These are phyloP conservation scores for Mortierella hygrophila DNA, from an alignment of 192 early-diverging fungal genomes.

Conservation along the genomic window DNA sequence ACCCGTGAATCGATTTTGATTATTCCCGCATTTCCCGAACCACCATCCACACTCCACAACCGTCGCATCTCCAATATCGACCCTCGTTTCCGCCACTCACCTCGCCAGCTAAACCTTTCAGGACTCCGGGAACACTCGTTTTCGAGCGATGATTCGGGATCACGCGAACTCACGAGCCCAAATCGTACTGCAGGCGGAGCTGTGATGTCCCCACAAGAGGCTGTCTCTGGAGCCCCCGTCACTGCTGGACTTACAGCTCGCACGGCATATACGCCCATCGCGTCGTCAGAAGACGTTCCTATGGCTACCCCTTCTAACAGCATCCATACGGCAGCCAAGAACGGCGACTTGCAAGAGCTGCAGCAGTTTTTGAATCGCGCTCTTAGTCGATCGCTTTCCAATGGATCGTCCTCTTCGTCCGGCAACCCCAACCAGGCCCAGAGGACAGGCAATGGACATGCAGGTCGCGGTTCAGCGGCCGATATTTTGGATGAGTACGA, in stretches of 20 bases:
- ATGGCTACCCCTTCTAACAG: conserved; percentile 15
- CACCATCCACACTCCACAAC: conserved; percentile 42
- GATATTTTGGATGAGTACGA: conserved; percentile 35
- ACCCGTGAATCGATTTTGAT: conserved; percentile 24
- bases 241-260: conserved; percentile 15
- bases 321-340: conserved; percentile 39
- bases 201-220: conserved; percentile 30
- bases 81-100: conserved; percentile 9
- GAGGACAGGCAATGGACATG: background rate
- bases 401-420: conserved; percentile 8
- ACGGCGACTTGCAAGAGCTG: conserved; percentile 36
- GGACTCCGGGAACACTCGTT: conserved; percentile 13
- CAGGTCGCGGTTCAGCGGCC: background rate
- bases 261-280: conserved; percentile 33
- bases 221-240: background rate
- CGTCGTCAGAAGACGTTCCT: conserved; percentile 40
- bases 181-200: background rate
- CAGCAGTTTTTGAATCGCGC: conserved; percentile 33
- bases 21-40: conserved; percentile 43
- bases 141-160: conserved; percentile 27
- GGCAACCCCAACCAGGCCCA: background rate
- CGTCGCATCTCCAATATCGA: conserved; percentile 50
- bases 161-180: background rate
- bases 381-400: conserved; percentile 11
- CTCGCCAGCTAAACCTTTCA: conserved; percentile 12